Conservation (phyloP, 2,329 filamentous ascomycete genomes). For the Westerdykella sp. region DNA sequence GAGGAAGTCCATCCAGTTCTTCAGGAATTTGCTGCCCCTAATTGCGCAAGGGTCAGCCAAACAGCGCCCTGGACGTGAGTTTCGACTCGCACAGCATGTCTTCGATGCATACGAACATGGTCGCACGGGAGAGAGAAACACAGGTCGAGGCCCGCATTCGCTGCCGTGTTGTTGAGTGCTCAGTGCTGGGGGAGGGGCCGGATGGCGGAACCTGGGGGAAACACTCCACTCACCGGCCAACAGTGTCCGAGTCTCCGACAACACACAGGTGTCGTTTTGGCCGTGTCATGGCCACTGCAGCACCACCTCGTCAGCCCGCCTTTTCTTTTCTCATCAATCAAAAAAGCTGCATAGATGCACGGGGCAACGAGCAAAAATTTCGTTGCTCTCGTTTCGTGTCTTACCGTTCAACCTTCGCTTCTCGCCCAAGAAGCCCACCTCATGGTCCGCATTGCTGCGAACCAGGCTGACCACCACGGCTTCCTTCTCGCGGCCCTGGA, state of each 20-base stretch:
- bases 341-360: conserved; percentile 2
- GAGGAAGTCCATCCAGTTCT: conserved; percentile 83
- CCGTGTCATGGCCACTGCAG: conserved; percentile 87
- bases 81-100: conserved; percentile 2
- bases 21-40: conserved; percentile 79
- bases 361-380: conserved; percentile 4
- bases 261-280: conserved; percentile 85
- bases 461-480: conserved; percentile 92
- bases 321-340: not conserved
- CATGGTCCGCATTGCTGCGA: conserved; percentile 75
- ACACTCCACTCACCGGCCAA: conserved; percentile 67
- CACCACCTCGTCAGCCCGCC: conserved; percentile 7
- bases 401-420: conserved; percentile 87
- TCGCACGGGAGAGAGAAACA: conserved; percentile 2
- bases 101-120: not conserved
- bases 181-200: no score
- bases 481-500: conserved; percentile 96
- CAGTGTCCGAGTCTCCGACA: conserved; percentile 90
- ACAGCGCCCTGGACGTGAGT: not conserved
- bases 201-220: not conserved
- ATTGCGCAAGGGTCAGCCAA: conserved; percentile 12
- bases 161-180: no score
- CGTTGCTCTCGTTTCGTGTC: conserved; percentile 25
- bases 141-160: not conserved
- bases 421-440: conserved; percentile 90